A percentile compares a stretch with the other conserved stretches of the same genome.
phyloP scores from a whole-genome alignment of 2,329 filamentous ascomycete species.

The Coniochaeta sp. region DNA sequence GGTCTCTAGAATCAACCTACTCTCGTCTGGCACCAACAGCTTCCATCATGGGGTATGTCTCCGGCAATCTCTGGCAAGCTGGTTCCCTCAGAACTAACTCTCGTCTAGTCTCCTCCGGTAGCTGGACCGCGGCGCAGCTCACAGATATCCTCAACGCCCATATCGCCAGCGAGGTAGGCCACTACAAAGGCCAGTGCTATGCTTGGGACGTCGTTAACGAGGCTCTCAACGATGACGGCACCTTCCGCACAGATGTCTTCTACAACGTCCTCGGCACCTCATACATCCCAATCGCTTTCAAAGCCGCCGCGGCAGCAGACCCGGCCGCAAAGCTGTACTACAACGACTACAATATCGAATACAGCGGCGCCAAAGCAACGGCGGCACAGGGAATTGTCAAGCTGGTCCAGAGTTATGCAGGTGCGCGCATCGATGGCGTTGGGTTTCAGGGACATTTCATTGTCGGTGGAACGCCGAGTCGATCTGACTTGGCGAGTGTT shows the following conservation, averaged over 20 bases:
- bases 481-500: constrained; percentile 33
- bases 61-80: too few relatives aligned
- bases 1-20: too few relatives aligned
- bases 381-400: constrained; percentile 36
- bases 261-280: constrained; percentile 45
- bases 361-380: constrained; percentile 37
- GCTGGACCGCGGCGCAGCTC: constrained; percentile 54
- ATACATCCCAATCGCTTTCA: constrained; percentile 53
- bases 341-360: constrained; percentile 56
- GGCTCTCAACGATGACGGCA: constrained; percentile 50
- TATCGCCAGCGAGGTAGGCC: constrained; percentile 48
- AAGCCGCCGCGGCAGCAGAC: constrained; percentile 45
- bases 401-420: constrained; percentile 35
- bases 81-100: too few relatives aligned
- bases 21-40: constrained; percentile 44
- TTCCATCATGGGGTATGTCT: constrained; percentile 42
- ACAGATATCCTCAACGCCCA: constrained; percentile 48
- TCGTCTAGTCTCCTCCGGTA: constrained; percentile 21
- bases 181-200: constrained; percentile 55
- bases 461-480: constrained; percentile 41
- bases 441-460: constrained; percentile 57
- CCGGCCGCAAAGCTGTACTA: constrained; percentile 50
- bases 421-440: constrained; percentile 54
- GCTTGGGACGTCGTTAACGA: constrained; percentile 64
- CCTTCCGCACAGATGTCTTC: constrained; percentile 46